phyloP scores from a whole-genome alignment of 176 grass and related monocot species.

The Panicum miliaceum region DNA sequence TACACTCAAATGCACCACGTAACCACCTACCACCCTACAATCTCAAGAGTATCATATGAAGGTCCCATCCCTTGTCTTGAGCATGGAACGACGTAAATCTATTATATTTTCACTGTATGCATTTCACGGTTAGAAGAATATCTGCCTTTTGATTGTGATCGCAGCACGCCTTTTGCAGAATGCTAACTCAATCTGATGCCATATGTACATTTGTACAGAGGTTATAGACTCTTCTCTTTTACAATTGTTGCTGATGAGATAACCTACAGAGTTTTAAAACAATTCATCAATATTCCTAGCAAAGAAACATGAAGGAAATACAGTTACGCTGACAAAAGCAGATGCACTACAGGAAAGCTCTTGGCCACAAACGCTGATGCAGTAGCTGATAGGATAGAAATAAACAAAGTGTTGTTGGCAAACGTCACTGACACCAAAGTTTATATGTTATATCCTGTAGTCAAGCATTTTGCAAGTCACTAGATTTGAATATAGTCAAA shows the following conservation, averaged over 20 bases:
- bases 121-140: slow-evolving; percentile 29
- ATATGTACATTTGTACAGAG: slow-evolving; percentile 56
- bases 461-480: neutral
- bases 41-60: slow-evolving; percentile 21
- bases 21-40: slow-evolving; percentile 30
- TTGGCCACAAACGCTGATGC: neutral
- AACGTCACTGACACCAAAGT: neutral
- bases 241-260: slow-evolving; percentile 35
- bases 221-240: slow-evolving; percentile 27
- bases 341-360: slow-evolving; percentile 23
- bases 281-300: slow-evolving; percentile 20
- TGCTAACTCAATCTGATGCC: slow-evolving; percentile 26
- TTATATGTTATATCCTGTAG: neutral
- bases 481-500: slow-evolving; percentile 28
- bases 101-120: slow-evolving; percentile 22
- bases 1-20: slow-evolving; percentile 43
- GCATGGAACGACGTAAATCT: slow-evolving; percentile 32
- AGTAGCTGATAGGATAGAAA: slow-evolving; percentile 1
- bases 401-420: neutral
- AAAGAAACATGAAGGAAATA: neutral
- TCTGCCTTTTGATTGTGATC: slow-evolving; percentile 27
- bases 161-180: slow-evolving; percentile 21
- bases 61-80: slow-evolving; percentile 10
- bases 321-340: neutral
- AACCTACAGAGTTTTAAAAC: slow-evolving; percentile 32